phyloP scores from a whole-genome alignment of 495 filamentous ascomycete genomes.

The Neurospora sp. region DNA sequence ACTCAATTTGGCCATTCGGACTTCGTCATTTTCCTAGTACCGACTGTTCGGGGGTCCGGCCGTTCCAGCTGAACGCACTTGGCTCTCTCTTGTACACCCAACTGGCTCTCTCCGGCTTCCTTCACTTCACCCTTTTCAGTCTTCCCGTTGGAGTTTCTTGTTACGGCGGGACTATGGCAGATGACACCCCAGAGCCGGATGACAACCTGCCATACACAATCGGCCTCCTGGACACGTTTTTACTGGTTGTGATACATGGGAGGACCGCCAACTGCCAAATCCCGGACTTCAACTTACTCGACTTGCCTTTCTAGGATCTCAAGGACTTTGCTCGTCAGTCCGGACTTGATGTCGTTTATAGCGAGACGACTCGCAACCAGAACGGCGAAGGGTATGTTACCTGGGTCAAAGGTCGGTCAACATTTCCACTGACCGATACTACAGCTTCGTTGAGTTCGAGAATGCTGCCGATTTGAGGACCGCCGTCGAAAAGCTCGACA shows the following conservation, averaged over 20 bases:
- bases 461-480: constrained; percentile 78
- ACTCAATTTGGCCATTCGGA: neutral
- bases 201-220: constrained; percentile 11
- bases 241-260: constrained; percentile 34
- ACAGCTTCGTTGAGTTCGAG: constrained; percentile 95
- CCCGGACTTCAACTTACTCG: constrained; percentile 45
- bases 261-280: constrained; percentile 14
- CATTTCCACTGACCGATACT: neutral
- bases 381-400: constrained; percentile 80
- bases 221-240: constrained; percentile 33
- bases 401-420: neutral
- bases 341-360: constrained; percentile 95
- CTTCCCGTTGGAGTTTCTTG: constrained; percentile 18
- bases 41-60: neutral
- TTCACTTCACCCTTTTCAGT: constrained; percentile 1
- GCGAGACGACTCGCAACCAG: constrained; percentile 86
- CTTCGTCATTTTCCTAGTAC: neutral
- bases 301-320: constrained; percentile 73
- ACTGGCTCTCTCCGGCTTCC: neutral
- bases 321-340: constrained; percentile 99
- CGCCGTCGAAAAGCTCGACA: constrained; percentile 88
- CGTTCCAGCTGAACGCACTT: neutral
- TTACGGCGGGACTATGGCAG: constrained; percentile 1
- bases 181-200: constrained; percentile 2
- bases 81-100: neutral